These are phyloP conservation scores for Xylaria sp. DNA, from an alignment of 2,329 filamentous ascomycete species.

Conservation along the genomic window DNA sequence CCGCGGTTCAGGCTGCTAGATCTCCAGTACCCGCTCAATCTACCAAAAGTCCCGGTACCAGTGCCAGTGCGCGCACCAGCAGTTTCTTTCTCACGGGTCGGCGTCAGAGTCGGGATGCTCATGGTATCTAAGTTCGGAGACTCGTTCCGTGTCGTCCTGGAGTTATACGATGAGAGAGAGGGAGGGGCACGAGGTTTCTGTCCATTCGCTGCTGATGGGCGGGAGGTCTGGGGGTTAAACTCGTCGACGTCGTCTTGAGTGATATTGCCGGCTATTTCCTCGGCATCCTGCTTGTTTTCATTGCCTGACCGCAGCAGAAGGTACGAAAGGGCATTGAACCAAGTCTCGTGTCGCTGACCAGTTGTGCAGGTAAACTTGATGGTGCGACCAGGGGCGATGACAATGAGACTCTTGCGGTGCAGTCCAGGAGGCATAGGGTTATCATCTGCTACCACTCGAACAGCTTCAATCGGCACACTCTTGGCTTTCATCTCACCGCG, in stretches of 20 bases:
- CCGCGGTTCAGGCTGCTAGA: conserved; percentile 50
- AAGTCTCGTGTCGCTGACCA: conserved; percentile 93
- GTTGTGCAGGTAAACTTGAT: conserved; percentile 96
- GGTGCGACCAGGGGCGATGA: conserved; percentile 84
- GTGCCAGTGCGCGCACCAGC: too few species aligned
- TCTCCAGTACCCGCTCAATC: conserved; percentile 66
- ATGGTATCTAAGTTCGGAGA: conserved; percentile 61
- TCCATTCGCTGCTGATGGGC: conserved; percentile 47
- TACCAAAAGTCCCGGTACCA: conserved; percentile 57
- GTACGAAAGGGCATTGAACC: conserved; percentile 97
- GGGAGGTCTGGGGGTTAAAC: conserved; percentile 73
- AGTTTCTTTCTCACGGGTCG: conserved; percentile 50
- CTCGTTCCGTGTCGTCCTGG: conserved; percentile 70
- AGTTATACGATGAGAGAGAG: conserved; percentile 83
- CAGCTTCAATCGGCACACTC: conserved; percentile 91
- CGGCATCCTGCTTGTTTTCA: conserved; percentile 65
- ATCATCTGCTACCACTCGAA: conserved; percentile 89
- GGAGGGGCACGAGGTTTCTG: conserved; percentile 60
- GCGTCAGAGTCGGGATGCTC: conserved; percentile 62
- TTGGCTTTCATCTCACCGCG: conserved; percentile 78
- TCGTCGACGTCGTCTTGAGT: conserved; percentile 72
- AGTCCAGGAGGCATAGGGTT: conserved; percentile 95
- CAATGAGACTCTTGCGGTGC: conserved; percentile 89
- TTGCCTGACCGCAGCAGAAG: conserved; percentile 78
- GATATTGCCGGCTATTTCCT: conserved; percentile 63